Evolutionary conservation across 2,329 filamentous ascomycete genomes (phyloP), one percentile per base, ranked within the genome.

Genomic region (Teratosphaeria destructans): DNA sequence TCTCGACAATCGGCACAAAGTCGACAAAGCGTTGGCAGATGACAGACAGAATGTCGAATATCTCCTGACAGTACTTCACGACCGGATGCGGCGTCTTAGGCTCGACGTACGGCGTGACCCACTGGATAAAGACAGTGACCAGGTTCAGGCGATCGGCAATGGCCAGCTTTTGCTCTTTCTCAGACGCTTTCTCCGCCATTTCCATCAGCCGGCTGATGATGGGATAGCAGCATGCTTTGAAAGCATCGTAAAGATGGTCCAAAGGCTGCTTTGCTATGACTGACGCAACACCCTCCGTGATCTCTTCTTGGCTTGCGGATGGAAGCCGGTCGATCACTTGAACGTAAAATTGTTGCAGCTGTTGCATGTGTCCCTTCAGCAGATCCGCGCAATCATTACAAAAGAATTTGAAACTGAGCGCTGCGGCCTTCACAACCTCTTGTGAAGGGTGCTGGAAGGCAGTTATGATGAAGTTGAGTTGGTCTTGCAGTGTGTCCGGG

Each of bases 381-480:
- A 96, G 81, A 69, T 90, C 85, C 66, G 88, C 90, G 78, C 94
- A 99, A 75, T 99, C 94, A 14, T 88, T 91, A 71, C 95, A 97
- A 75, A 99, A 92, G 78, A 94, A 99, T 69, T 95, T 95, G 78
- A 99, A 92, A 2, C 94, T 88, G 74, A 97, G 84, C 5, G 94
- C 94, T 19, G 94, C 90, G 23, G 93, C 94, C 63, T 92, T 85
- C 47, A 96, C 83, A 59, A 99, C 92, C 71, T 99, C 95, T 68
- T 87, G 89, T 0, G 92, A 96, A 52, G 86, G 84, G 60, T 93
- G 89, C 65, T 90, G 83, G 76, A 99, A 99, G 0, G 92, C 94
- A 4, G 87, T 88, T 65, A 96, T 92, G 69, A 99, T 95, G 75
- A 95, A 99, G 69, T 90, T 91, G 71, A 99, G 89, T 74, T 99